Percentiles rank a stretch among this genome's conserved stretches.
Evolutionary conservation across 1,284 basidiomycete species (phyloP).

Genomic region (Trametes pubescens): DNA sequence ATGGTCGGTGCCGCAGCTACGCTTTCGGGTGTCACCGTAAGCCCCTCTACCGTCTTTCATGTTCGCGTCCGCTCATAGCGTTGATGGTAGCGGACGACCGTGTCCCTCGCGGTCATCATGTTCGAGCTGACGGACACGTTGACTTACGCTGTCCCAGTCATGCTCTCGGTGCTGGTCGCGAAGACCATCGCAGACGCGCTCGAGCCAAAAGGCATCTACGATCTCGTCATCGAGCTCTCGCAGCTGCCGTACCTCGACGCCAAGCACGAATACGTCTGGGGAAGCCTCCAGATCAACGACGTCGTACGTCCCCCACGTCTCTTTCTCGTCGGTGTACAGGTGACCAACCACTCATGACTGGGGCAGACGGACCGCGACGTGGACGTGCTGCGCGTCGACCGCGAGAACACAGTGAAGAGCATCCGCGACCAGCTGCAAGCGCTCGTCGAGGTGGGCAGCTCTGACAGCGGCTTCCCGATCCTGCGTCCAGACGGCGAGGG

Average conservation of each 20-base stretch:
- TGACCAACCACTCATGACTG: conserved; percentile 5
- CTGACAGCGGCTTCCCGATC: conserved; percentile 93
- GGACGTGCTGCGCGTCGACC: conserved; percentile 72
- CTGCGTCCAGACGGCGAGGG: conserved; percentile 58
- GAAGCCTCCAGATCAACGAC: conserved; percentile 74
- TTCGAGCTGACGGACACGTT: conserved; percentile 95
- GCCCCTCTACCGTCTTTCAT: background rate
- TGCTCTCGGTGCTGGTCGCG: conserved; percentile 90
- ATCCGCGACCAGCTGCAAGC: conserved; percentile 73
- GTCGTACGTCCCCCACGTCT: conserved; percentile 59
- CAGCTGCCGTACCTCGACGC: conserved; percentile 92
- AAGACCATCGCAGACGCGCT: conserved; percentile 94
- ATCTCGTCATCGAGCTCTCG: conserved; percentile 89
- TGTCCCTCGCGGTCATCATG: conserved; percentile 96
- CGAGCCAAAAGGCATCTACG: conserved; percentile 95
- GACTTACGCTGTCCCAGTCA: conserved; percentile 95
- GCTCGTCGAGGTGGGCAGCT: conserved; percentile 65
- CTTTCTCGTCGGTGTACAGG: background rate
- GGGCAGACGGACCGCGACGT: conserved; percentile 69
- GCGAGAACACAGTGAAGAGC: conserved; percentile 73
- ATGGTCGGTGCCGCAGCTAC: conserved; percentile 94
- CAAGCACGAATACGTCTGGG: conserved; percentile 92
- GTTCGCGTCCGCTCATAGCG: background rate
- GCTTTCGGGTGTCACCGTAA: conserved; percentile 87
- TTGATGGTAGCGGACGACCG: conserved; percentile 73